A percentile compares a stretch with the other conserved stretches of the same genome.
Evolutionary conservation across 768 basidiomycete genomes (phyloP).

Genomic region (Leccinum rimulosum): DNA sequence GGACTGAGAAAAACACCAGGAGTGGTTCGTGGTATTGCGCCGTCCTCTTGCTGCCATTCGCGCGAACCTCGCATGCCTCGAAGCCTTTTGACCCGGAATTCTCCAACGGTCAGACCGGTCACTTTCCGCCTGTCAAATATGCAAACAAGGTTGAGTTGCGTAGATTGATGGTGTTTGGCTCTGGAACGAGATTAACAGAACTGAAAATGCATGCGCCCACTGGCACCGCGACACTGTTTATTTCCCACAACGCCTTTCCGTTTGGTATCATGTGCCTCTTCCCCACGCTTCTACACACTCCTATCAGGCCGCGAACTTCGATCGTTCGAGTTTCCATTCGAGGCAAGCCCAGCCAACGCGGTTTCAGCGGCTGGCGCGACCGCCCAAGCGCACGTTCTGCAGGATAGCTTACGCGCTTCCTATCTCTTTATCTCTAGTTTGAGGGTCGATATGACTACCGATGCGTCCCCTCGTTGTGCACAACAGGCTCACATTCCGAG

Average conservation of each 20-base stretch:
- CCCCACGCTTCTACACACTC: slow-evolving; percentile 20
- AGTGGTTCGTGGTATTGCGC: not conserved
- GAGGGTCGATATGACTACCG: not conserved
- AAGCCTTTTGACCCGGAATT: not conserved
- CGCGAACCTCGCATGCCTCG: not conserved
- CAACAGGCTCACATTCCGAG: not conserved
- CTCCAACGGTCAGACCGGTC: not conserved
- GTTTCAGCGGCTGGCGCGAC: slow-evolving; percentile 5
- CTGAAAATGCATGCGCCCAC: not conserved
- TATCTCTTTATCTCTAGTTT: not conserved
- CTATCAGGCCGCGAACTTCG: slow-evolving; percentile 8
- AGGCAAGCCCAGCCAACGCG: not conserved
- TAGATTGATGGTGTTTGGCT: slow-evolving; percentile 1
- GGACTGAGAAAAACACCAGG: slow-evolving; percentile 3
- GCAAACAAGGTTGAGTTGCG: slow-evolving; percentile 17
- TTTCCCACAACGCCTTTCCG: not conserved
- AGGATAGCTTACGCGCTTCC: slow-evolving; percentile 3
- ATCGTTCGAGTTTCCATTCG: slow-evolving; percentile 11
- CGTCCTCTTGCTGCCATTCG: not conserved
- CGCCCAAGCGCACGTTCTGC: not conserved
- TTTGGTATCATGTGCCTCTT: not conserved
- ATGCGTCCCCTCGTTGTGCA: not conserved
- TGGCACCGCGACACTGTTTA: not conserved
- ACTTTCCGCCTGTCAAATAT: not conserved
- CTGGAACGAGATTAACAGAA: not conserved